phyloP scores from a whole-genome alignment of 1,139 yeast genomes.

The Lodderomyces margitis region DNA sequence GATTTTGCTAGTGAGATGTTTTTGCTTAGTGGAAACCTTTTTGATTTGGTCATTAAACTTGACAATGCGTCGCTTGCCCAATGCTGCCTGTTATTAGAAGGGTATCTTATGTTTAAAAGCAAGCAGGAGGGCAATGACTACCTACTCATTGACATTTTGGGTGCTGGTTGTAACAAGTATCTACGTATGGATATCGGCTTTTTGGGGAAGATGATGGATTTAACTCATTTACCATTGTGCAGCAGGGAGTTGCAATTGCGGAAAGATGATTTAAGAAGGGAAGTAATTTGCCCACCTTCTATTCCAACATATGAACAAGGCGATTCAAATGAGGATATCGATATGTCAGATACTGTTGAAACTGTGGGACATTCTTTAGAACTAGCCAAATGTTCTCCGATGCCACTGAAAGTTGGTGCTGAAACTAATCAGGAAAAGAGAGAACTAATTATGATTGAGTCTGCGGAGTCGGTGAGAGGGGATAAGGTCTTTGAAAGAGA shows the following conservation, averaged over 20 bases:
- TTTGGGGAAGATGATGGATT: not conserved
- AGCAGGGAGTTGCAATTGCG: not conserved
- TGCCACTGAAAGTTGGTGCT: no score
- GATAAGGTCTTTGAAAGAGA: not conserved
- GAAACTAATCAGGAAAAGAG: no score
- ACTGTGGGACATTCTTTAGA: no score
- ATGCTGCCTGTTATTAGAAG: constrained; percentile 11
- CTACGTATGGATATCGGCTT: not conserved
- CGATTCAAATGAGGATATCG: not conserved
- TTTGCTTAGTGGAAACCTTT: constrained; percentile 8
- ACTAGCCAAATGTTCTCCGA: no score
- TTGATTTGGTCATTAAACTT: constrained; percentile 1
- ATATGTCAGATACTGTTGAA: no score
- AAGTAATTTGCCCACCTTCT: not conserved
- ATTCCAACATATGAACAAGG: not conserved
- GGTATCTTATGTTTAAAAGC: constrained; percentile 12
- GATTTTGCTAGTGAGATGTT: constrained; percentile 12
- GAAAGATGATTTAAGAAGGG: not conserved
- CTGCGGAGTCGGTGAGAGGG: not conserved
- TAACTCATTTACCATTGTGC: not conserved
- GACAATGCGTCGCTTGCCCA: constrained; percentile 1
- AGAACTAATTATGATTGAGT: no score
- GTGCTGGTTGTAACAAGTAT: constrained; percentile 10
- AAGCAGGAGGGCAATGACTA: constrained; percentile 8
- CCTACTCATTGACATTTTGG: constrained; percentile 14